phyloP scores from a whole-genome alignment of 768 basidiomycete genomes.

The Lactarius pseudohatsudake region DNA sequence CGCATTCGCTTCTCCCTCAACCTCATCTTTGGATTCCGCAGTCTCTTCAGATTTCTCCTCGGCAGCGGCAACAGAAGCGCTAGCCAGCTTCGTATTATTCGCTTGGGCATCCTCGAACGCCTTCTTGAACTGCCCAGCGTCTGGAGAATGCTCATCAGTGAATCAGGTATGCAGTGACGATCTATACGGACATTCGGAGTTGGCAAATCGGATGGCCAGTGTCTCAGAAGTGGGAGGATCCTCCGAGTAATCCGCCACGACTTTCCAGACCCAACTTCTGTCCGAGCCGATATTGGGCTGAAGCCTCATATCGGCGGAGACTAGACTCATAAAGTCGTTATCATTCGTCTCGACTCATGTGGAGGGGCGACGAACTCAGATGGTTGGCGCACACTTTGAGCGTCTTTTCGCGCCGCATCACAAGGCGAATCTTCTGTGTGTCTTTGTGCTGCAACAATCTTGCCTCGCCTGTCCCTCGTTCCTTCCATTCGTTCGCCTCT shows the following conservation, averaged over 20 bases:
- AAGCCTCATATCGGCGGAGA: conserved; percentile 86
- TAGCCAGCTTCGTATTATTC: conserved; percentile 47
- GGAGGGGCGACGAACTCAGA: conserved; percentile 54
- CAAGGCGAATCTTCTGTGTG: conserved; percentile 88
- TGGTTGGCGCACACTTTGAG: conserved; percentile 99
- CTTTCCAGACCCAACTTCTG: conserved; percentile 99
- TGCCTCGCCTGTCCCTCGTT: conserved; percentile 95
- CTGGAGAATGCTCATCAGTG: conserved; percentile 37
- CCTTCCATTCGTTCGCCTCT: conserved; percentile 88
- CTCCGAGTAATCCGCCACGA: conserved; percentile 93
- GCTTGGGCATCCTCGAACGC: conserved; percentile 86
- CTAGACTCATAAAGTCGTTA: conserved; percentile 43
- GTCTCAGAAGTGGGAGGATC: conserved; percentile 89
- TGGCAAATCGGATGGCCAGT: conserved; percentile 96
- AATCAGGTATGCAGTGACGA: neutral
- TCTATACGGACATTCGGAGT: conserved; percentile 77
- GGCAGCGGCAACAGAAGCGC: conserved; percentile 33
- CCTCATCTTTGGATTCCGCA: conserved; percentile 30
- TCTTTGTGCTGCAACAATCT: conserved; percentile 88
- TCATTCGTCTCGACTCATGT: neutral
- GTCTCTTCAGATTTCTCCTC: conserved; percentile 38
- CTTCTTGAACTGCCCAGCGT: conserved; percentile 85
- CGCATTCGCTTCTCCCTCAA: conserved; percentile 34
- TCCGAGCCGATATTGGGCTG: conserved; percentile 99
- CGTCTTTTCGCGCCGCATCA: conserved; percentile 99